Evolutionary conservation across 2,329 filamentous ascomycete genomes (phyloP), one percentile per base, ranked within the genome.

Genomic region (Phialophora tarda): DNA sequence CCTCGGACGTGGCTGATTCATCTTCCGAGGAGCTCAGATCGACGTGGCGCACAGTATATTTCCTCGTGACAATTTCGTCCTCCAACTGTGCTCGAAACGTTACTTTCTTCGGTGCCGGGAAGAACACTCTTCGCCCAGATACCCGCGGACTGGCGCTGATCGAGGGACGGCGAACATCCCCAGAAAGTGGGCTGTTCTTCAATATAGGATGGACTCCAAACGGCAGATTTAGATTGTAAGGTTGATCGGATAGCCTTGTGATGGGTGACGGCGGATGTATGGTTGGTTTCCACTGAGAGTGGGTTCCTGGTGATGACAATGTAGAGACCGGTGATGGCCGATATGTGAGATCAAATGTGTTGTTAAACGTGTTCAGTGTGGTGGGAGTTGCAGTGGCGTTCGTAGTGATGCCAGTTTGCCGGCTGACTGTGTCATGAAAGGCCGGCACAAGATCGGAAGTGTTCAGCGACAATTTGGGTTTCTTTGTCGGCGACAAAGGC

Each of bases 391-490:
- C 81, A 1, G 77, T 75, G 7, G 77, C 65, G 4, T 59, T 34
- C 6, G 47, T 34, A 10, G 41, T 66, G 51, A 47, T 50, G 23
- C 58, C 47, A 23, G 38, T 57, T 23, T 62, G 76, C 62, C 82
- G 83, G 26, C 77, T 79, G n/a, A 82, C 82, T 44, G 81, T 82
- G 68, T 82, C 85, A 64, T 84, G 84, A 74, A 85, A 86, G 24
- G 82, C 81, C 59, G 82, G 78, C 44, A 80, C 79, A 1, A 82
- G 75, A 51, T 78, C 77, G 12, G 82, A 77, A 12, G 87, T 89
- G 77, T 89, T 85, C 60, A 89, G 80, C 47, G 85, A 86, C 59
- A 89, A 81, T 76, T 87, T 88, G 1, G 87, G 87, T 66, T 85
- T 79, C 60, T 79, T 78, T 8, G 26, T 59, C 41, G 65, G 50